Conservation (phyloP, 2,329 filamentous ascomycete genomes). For the Fusarium sp. region DNA sequence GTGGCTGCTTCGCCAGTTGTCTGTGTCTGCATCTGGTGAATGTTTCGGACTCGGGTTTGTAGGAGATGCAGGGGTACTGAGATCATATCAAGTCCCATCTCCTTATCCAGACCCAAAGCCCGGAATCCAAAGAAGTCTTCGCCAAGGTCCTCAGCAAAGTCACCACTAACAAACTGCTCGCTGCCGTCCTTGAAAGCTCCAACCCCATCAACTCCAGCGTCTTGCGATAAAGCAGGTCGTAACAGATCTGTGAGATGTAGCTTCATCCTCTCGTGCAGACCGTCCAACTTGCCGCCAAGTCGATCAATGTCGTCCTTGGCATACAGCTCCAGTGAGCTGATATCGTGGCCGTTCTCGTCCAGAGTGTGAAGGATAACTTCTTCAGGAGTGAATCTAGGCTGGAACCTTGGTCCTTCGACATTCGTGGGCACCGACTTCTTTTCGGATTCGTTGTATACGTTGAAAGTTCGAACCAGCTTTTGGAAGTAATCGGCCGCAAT, state of each 20-base stretch:
- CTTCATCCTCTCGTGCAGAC: slow-evolving; percentile 96
- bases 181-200: slow-evolving; percentile 95
- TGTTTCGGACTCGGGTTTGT: slow-evolving; percentile 88
- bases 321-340: slow-evolving; percentile 85
- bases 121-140: slow-evolving; percentile 99
- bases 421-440: slow-evolving; percentile 69
- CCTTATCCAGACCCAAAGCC: slow-evolving; percentile 89
- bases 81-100: slow-evolving; percentile 87
- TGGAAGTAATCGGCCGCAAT: slow-evolving; percentile 90
- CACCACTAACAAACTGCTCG: slow-evolving; percentile 95
- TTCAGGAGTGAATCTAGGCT: slow-evolving; percentile 81
- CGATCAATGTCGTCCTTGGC: slow-evolving; percentile 95
- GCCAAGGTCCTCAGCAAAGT: slow-evolving; percentile 97
- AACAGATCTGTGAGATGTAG: slow-evolving; percentile 91
- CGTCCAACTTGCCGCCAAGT: slow-evolving; percentile 79
- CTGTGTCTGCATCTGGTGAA: slow-evolving; percentile 80
- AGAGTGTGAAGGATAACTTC: slow-evolving; percentile 90
- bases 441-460: slow-evolving; percentile 84
- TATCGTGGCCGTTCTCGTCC: slow-evolving; percentile 83
- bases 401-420: slow-evolving; percentile 57
- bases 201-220: slow-evolving; percentile 84
- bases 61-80: slow-evolving; percentile 94
- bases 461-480: slow-evolving; percentile 83
- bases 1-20: slow-evolving; percentile 68
- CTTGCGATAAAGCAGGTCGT: slow-evolving; percentile 81